Evolutionary conservation across 2,329 filamentous ascomycete genomes (phyloP).

Genomic region (Xylogone sp.): DNA sequence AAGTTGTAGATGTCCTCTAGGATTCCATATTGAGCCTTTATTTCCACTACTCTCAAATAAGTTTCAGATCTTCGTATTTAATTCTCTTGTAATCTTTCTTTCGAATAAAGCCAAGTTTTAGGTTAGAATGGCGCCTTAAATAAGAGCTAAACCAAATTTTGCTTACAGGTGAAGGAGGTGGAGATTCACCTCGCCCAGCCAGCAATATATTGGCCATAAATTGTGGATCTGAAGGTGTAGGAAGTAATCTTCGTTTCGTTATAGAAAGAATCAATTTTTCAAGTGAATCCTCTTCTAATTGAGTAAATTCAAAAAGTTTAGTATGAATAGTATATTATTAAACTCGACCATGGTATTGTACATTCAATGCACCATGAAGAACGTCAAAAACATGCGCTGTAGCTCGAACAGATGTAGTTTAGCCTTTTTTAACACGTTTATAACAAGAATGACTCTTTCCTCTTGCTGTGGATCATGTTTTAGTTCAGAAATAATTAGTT

Average conservation of each 20-base stretch:
- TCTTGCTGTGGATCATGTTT: not conserved
- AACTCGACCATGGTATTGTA: not conserved
- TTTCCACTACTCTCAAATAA: conserved; percentile 16
- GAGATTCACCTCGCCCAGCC: not conserved
- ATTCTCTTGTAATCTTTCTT: conserved; percentile 14
- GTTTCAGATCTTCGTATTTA: conserved; percentile 14
- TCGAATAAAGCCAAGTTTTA: not conserved
- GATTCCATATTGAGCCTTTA: conserved; percentile 13
- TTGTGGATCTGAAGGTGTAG: not conserved
- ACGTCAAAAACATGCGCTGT: not conserved
- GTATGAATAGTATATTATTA: not conserved
- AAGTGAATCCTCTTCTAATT: not conserved
- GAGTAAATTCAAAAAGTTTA: not conserved
- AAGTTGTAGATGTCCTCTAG: conserved; percentile 18
- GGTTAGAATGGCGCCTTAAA: not conserved
- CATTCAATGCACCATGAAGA: not conserved
- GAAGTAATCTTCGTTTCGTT: not conserved
- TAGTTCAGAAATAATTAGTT: not conserved
- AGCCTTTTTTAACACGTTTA: not conserved
- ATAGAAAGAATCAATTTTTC: not conserved
- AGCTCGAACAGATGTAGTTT: not conserved
- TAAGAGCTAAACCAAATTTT: not conserved
- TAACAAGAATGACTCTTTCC: not conserved
- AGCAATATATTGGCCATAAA: not conserved
- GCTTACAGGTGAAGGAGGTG: not conserved